Percentiles rank a stretch among this genome's conserved stretches.
Conservation (phyloP, 148 eudicot genomes). For the Rhododendron simsii region DNA sequence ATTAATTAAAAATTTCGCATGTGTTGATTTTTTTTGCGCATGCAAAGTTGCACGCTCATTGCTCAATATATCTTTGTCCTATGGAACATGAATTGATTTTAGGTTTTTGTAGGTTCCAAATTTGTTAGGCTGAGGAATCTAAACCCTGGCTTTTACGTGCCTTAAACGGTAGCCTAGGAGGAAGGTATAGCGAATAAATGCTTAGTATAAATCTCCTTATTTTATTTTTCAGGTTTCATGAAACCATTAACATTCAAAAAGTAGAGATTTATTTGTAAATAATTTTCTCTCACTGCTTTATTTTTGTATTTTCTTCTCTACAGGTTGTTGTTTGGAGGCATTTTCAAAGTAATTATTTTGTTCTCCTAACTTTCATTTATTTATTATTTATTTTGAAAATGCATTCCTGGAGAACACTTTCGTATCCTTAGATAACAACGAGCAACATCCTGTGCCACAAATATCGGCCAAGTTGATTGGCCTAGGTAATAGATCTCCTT, state of each 20-base stretch:
- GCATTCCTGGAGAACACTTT: background rate
- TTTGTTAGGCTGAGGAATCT: conserved; percentile 48
- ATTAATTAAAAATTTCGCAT: conserved; percentile 33
- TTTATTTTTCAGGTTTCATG: background rate
- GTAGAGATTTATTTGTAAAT: background rate
- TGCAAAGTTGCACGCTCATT: background rate
- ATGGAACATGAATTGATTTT: background rate
- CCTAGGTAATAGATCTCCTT: background rate
- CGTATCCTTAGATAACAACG: background rate
- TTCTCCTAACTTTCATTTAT: background rate
- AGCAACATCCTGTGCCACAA: background rate
- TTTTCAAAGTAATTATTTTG: conserved; percentile 40
- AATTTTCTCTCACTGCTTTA: background rate
- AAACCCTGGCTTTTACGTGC: conserved; percentile 59
- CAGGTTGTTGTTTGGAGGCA: conserved; percentile 70
- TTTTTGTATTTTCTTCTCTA: conserved; percentile 8
- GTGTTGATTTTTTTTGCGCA: background rate
- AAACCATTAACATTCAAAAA: background rate
- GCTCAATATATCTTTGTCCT: background rate
- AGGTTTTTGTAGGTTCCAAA: conserved; percentile 35
- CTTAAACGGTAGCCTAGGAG: conserved; percentile 48
- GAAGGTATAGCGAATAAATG: conserved; percentile 25
- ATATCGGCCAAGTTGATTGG: background rate
- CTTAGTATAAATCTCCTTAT: background rate
- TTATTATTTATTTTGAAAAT: background rate